Evolutionary conservation across 2,329 filamentous ascomycete species (phyloP).

Genomic region (Penicillium sp.): DNA sequence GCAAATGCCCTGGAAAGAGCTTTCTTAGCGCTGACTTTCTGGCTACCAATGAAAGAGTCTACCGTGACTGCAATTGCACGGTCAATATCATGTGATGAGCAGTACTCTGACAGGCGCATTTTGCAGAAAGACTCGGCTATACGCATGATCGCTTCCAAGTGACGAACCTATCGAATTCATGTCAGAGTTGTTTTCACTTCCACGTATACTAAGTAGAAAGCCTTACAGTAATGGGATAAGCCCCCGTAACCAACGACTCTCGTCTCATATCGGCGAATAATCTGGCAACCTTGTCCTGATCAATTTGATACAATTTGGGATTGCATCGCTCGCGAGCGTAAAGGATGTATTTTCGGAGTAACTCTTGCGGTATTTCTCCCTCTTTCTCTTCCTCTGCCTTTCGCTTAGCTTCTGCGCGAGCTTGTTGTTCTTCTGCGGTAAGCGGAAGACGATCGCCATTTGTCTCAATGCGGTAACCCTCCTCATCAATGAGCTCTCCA

Average conservation of each 20-base stretch:
- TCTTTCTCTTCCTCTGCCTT: constrained; percentile 50
- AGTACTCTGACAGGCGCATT: constrained; percentile 97
- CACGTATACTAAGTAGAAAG: background rate
- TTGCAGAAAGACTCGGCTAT: constrained; percentile 93
- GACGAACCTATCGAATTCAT: constrained; percentile 66
- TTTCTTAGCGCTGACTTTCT: constrained; percentile 98
- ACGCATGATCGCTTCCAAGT: constrained; percentile 95
- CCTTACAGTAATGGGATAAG: constrained; percentile 93
- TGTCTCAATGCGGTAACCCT: constrained; percentile 50
- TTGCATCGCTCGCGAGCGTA: constrained; percentile 86
- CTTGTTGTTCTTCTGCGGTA: constrained; percentile 42
- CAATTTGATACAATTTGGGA: constrained; percentile 94
- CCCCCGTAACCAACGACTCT: constrained; percentile 87
- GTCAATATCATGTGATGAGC: constrained; percentile 84
- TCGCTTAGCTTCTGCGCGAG: constrained; percentile 36
- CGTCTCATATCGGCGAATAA: constrained; percentile 95
- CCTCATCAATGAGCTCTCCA: constrained; percentile 58
- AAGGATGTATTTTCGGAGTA: constrained; percentile 93
- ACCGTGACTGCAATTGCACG: constrained; percentile 95
- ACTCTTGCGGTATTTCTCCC: constrained; percentile 81
- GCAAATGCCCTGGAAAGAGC: constrained; percentile 89
- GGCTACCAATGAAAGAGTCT: constrained; percentile 90
- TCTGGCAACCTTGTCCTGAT: constrained; percentile 92
- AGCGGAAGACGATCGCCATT: constrained; percentile 34
- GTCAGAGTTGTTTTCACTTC: constrained; percentile 13